These are phyloP conservation scores for Coemansia sp. DNA, from an alignment of 192 early-diverging fungal genomes.

Conservation along the genomic window DNA sequence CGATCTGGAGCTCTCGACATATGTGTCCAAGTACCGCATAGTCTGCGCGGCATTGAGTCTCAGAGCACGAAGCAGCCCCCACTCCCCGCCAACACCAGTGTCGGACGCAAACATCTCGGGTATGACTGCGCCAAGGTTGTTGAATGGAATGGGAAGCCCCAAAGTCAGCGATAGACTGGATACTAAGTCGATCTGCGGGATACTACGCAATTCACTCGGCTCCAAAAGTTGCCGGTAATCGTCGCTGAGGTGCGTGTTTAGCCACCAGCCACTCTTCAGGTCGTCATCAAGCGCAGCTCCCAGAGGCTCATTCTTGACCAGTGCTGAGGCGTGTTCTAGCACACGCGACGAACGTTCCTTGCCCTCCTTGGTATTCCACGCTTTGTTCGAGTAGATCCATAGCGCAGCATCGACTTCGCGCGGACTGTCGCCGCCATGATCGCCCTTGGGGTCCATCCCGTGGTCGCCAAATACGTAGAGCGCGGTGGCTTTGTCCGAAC, in stretches of 20 bases:
- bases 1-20: constrained; percentile 29
- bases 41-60: constrained; percentile 69
- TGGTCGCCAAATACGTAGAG: constrained; percentile 95
- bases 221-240: constrained; percentile 27
- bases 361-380: constrained; percentile 52
- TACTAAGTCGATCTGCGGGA: constrained; percentile 91
- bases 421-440: constrained; percentile 95
- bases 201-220: constrained; percentile 58
- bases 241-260: constrained; percentile 37
- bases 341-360: constrained; percentile 28
- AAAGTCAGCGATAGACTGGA: constrained; percentile 80
- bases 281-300: constrained; percentile 58
- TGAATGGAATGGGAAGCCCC: constrained; percentile 89
- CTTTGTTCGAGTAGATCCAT: constrained; percentile 73
- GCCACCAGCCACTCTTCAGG: constrained; percentile 34
- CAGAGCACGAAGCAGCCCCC: constrained; percentile 58
- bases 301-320: constrained; percentile 15
- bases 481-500: constrained; percentile 66
- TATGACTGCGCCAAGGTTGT: constrained; percentile 85
- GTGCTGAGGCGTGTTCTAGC: constrained; percentile 7
- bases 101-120: constrained; percentile 77
- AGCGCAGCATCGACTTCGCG: constrained; percentile 85
- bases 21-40: constrained; percentile 46
- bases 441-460: constrained; percentile 93
- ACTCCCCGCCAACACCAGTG: constrained; percentile 11